Conservation (phyloP, 2,329 filamentous ascomycete species). For the Bisporella sp. region DNA sequence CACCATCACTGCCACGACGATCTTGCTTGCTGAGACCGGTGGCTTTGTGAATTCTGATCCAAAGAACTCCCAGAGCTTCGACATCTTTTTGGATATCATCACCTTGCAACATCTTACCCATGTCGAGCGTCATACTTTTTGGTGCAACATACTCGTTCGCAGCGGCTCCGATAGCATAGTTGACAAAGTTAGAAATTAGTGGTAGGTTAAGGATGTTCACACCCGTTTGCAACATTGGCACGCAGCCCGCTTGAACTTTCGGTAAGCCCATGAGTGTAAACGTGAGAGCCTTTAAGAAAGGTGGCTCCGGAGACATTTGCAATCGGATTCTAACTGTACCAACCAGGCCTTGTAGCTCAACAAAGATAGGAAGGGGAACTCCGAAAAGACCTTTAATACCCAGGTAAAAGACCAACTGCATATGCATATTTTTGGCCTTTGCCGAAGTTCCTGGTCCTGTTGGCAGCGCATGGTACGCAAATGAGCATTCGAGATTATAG, state of each 20-base stretch:
- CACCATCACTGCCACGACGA: constrained; percentile 68
- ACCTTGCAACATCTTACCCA: constrained; percentile 83
- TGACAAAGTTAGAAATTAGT: constrained; percentile 77
- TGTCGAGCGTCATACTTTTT: constrained; percentile 87
- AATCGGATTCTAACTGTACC: constrained; percentile 78
- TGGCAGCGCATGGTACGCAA: constrained; percentile 86
- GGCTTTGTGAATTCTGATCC: constrained; percentile 85
- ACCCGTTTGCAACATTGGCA: constrained; percentile 85
- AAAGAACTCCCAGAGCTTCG: constrained; percentile 79
- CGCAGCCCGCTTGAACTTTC: constrained; percentile 81
- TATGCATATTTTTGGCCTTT: constrained; percentile 92
- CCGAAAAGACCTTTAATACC: constrained; percentile 40
- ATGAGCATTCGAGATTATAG: constrained; percentile 85
- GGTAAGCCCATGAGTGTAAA: constrained; percentile 93
- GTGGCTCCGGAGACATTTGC: constrained; percentile 82
- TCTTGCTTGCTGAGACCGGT: constrained; percentile 89
- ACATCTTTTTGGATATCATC: constrained; percentile 90
- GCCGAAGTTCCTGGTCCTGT: constrained; percentile 62
- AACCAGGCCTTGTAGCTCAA: constrained; percentile 85
- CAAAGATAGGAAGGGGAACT: constrained; percentile 32
- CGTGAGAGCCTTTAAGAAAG: constrained; percentile 85
- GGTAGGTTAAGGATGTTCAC: constrained; percentile 89
- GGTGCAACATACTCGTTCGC: constrained; percentile 89
- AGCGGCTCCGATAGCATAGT: constrained; percentile 78
- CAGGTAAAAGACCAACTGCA: constrained; percentile 91